phyloP scores from a whole-genome alignment of 495 filamentous ascomycete species.

The Podospora anserina region DNA sequence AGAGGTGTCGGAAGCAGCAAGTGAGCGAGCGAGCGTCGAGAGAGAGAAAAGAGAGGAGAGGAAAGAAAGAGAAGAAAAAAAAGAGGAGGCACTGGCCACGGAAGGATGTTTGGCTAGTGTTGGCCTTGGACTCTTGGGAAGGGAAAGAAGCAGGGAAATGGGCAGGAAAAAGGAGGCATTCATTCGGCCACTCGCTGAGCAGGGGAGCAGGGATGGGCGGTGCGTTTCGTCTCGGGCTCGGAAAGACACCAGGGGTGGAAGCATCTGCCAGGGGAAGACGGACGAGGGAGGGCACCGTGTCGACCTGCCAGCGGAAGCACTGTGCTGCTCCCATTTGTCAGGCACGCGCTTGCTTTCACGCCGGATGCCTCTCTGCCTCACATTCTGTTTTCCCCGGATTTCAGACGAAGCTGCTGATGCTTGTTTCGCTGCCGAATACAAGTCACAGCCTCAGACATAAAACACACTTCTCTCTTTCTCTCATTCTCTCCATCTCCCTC shows the following conservation, averaged over 20 bases:
- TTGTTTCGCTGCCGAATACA: too few relatives aligned
- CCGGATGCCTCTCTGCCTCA: background rate
- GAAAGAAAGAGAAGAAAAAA: conserved; percentile 26
- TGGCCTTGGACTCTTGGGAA: conserved; percentile 12
- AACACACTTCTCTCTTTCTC: too few relatives aligned
- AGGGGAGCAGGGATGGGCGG: conserved; percentile 26
- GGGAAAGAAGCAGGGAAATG: conserved; percentile 29
- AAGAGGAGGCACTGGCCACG: conserved; percentile 22
- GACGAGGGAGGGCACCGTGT: conserved; percentile 5
- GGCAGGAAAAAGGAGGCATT: conserved; percentile 33
- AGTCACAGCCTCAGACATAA: background rate
- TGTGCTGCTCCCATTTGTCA: background rate
- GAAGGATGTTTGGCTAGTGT: conserved; percentile 14
- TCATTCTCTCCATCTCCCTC: background rate
- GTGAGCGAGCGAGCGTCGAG: conserved; percentile 10
- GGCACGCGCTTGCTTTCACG: background rate
- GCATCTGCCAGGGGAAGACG: conserved; percentile 14
- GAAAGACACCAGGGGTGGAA: conserved; percentile 13
- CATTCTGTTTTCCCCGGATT: background rate
- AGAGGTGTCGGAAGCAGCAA: background rate
- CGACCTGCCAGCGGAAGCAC: background rate
- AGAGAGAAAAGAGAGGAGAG: conserved; percentile 16
- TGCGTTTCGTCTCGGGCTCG: conserved; percentile 8
- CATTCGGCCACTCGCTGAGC: conserved; percentile 30
- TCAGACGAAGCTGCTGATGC: background rate